Evolutionary conservation across 352 stramenopile genomes (phyloP).

Genomic region (Nannochloropsis limnetica): DNA sequence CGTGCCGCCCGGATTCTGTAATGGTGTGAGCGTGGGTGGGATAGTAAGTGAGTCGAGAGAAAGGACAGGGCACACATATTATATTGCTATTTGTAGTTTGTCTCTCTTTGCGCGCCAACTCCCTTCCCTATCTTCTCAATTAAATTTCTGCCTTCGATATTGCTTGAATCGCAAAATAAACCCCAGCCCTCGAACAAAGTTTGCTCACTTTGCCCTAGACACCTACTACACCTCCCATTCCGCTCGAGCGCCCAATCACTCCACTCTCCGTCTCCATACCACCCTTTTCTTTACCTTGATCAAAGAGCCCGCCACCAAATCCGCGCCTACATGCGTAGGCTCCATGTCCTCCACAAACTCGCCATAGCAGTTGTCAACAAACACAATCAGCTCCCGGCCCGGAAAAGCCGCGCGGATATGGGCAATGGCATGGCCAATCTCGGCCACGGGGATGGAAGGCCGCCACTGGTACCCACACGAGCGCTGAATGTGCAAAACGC

Average conservation of each 20-base stretch:
- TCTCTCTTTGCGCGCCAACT: neutral
- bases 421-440: constrained; percentile 45
- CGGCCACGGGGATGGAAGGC: constrained; percentile 48
- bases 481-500: constrained; percentile 47
- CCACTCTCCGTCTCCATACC: neutral
- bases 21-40: neutral
- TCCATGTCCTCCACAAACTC: constrained; percentile 54
- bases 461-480: constrained; percentile 55
- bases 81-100: neutral
- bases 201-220: neutral
- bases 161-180: neutral
- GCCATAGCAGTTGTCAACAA: constrained; percentile 55
- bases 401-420: constrained; percentile 24
- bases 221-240: neutral
- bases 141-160: neutral
- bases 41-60: neutral
- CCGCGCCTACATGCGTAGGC: constrained; percentile 49
- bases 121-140: neutral
- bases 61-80: neutral
- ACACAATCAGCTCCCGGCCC: constrained; percentile 48
- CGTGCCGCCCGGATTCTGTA: constrained; percentile 42
- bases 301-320: constrained; percentile 53
- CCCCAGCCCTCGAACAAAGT: neutral
- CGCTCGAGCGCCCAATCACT: neutral
- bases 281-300: constrained; percentile 44